phyloP scores from a whole-genome alignment of 371 early-diverging fungal species.

The Mucor indicus region DNA sequence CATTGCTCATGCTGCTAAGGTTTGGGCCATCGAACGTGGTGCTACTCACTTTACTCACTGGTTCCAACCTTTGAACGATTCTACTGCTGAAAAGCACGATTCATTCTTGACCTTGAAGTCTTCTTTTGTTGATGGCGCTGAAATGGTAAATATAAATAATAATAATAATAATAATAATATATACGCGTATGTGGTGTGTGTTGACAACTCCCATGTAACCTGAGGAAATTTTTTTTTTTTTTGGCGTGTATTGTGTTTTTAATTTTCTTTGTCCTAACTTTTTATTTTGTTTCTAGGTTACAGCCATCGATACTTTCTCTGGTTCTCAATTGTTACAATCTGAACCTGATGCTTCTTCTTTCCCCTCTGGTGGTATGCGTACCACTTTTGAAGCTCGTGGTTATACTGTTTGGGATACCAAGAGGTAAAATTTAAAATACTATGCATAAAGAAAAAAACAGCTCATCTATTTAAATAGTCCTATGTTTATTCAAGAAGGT shows the following conservation, averaged over 20 bases:
- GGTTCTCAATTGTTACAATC: conserved; percentile 96
- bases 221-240: background rate
- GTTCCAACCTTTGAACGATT: conserved; percentile 98
- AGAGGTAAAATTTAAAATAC: conserved; percentile 31
- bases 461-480: conserved; percentile 45
- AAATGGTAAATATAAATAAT: conserved; percentile 52
- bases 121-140: conserved; percentile 68
- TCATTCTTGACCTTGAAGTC: conserved; percentile 88
- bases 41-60: conserved; percentile 98
- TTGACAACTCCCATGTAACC: no score
- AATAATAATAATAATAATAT: no score
- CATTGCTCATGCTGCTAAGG: conserved; percentile 94
- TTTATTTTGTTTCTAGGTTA: conserved; percentile 37
- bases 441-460: background rate
- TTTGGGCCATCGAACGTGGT: conserved; percentile 94
- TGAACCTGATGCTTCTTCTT: conserved; percentile 98
- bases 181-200: no score
- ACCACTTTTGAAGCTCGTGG: conserved; percentile 98
- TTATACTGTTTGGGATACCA: conserved; percentile 98
- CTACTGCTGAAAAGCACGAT: conserved; percentile 99
- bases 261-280: background rate
- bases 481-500: conserved; percentile 93
- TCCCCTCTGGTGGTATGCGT: conserved; percentile 98
- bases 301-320: conserved; percentile 91
- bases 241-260: background rate